These are phyloP conservation scores for Drechslera avenae DNA, from an alignment of 2,329 filamentous ascomycete genomes.

Conservation along the genomic window DNA sequence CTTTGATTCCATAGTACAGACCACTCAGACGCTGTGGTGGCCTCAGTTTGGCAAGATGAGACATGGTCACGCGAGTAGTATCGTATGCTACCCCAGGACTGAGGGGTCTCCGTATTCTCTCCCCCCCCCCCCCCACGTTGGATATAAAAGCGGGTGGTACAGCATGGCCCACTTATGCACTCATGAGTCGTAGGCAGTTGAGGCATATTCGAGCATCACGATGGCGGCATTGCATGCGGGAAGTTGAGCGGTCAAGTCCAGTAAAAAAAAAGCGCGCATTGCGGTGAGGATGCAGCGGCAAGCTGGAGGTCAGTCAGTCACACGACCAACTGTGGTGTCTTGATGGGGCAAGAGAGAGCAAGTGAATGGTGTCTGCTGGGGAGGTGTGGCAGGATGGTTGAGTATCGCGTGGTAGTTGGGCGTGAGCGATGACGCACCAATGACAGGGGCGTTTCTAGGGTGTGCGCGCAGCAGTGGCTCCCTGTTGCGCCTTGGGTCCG, in stretches of 20 bases:
- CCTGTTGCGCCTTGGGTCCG: conserved; percentile 16
- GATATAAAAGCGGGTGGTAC: too few relatives aligned
- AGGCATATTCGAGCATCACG: not conserved
- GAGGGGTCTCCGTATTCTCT: too few relatives aligned
- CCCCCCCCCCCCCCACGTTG: not conserved
- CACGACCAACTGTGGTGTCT: conserved; percentile 5
- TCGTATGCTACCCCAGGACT: not conserved
- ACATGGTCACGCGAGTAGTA: conserved; percentile 10
- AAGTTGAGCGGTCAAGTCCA: not conserved
- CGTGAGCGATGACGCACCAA: conserved; percentile 29
- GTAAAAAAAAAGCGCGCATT: not conserved
- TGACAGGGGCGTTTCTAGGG: conserved; percentile 23
- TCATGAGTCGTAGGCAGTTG: not conserved
- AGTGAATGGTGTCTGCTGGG: conserved; percentile 4
- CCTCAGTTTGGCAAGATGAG: not conserved
- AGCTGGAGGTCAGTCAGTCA: not conserved
- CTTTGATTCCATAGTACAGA: too few relatives aligned
- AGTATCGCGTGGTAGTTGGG: too few relatives aligned
- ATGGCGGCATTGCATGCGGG: not conserved
- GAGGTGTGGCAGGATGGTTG: conserved; percentile 4
- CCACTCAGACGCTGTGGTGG: not conserved
- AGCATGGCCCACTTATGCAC: too few relatives aligned
- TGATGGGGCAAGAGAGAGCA: conserved; percentile 5
- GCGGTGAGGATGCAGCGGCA: not conserved
- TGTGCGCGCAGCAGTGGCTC: conserved; percentile 26